Conservation (phyloP, 805 yeast species). For the Candida insectorum region DNA sequence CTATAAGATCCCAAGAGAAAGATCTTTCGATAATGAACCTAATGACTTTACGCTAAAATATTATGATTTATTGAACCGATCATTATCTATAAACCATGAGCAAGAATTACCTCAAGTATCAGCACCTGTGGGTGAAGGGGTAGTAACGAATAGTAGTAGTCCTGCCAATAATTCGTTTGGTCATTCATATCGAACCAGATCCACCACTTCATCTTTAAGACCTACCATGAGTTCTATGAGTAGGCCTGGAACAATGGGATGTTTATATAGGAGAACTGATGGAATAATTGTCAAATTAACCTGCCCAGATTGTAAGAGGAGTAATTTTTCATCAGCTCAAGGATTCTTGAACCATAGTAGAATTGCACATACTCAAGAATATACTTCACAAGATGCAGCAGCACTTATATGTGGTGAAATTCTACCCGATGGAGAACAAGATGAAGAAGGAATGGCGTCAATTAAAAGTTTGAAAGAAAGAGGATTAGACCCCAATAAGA, state of each 20-base stretch:
- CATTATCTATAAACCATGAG: slow-evolving; percentile 28
- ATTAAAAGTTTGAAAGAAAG: slow-evolving; percentile 31
- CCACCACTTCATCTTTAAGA: slow-evolving; percentile 51
- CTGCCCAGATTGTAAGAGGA: slow-evolving; percentile 64
- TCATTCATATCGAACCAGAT: slow-evolving; percentile 44
- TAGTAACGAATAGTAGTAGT: not conserved
- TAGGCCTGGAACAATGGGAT: slow-evolving; percentile 25
- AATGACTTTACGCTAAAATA: slow-evolving; percentile 43
- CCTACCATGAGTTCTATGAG: slow-evolving; percentile 35
- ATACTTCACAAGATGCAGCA: slow-evolving; percentile 70
- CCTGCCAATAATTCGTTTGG: not conserved
- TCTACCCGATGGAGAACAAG: slow-evolving; percentile 54
- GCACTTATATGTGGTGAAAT: slow-evolving; percentile 64
- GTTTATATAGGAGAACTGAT: slow-evolving; percentile 65
- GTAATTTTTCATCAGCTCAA: slow-evolving; percentile 74
- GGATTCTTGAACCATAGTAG: slow-evolving; percentile 78
- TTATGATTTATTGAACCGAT: slow-evolving; percentile 31
- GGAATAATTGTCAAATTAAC: slow-evolving; percentile 66
- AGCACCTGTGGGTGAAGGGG: not conserved
- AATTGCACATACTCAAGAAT: slow-evolving; percentile 69
- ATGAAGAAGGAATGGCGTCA: slow-evolving; percentile 44
- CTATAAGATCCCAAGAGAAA: slow-evolving; percentile 38
- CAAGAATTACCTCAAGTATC: not conserved
- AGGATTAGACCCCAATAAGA: slow-evolving; percentile 40
- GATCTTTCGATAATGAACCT: slow-evolving; percentile 41